Evolutionary conservation across 345 rosid species (phyloP), one percentile per base, ranked within the genome.

Genomic region (Pistacia vera): DNA sequence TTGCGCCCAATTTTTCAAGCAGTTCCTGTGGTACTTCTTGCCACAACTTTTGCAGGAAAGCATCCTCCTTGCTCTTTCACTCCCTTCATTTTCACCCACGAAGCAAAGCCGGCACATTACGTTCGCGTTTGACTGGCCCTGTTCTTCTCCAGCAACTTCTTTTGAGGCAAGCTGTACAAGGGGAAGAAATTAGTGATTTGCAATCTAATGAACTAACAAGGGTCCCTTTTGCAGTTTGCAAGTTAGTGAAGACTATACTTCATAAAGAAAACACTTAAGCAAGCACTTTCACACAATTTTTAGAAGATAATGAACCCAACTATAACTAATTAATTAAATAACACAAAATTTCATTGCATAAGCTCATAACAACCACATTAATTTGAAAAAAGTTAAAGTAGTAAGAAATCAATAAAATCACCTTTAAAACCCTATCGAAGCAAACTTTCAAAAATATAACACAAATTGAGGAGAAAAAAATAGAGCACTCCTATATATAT

Each of bases 1-100:
- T 78, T 83, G 92, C 78, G 97, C 86, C 99, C 99, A 97, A 66
- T 87, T 74, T 85, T 90, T 97, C 86, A 94, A 79, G 80, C 98
- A 97, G 87, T 89, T 87, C 77, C 90, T 85, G 22, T 97, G 99
- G 83, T 92, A 97, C 88, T 92, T 97, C 91, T 94, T 97, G 81
- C 93, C 88, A 87, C 98, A 97, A 72, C 75, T 88, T 70, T 86
- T 88, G 85, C 99, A 92, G 1, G 95, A 85, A 67, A 91, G 95
- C 99, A 94, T 94, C 90, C 71, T 94, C 82, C 94, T 90, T 18
- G 94, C 97, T 80, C 85, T 89, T 86, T 89, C 96, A 73, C 94
- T 89, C 78, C 92, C 91, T 75, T 93, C 97, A 80, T 73, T 85
- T 80, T 91, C 96, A 77, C 98, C 97, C 84, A 75, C 76, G 79